Base-by-base conservation (phyloP, 352 stramenopile species). In the Phytophthora citricola region DNA sequence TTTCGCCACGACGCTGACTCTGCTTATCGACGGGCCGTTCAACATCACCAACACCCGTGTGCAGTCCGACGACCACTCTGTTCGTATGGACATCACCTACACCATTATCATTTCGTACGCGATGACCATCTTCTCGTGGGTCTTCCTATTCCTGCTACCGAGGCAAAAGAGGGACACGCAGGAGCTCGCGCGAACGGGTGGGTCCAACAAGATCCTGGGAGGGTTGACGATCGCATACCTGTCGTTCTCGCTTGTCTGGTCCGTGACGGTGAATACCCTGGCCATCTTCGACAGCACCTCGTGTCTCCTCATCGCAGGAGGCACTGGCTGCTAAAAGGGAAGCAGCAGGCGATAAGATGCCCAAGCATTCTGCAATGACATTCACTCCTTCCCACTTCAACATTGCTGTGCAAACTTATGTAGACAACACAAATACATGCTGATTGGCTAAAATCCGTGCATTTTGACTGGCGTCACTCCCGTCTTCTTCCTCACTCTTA, bases 401-500 rank as follows among this genome's bases (percentile, higher is more conserved):
- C 46, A 27, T 46, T n/a, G 17, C 14, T 29, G 27, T n/a, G 15
- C 40, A 40, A 29, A 24, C 45, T 57, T 10, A 24, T 55, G 48
- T 57, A 1, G 11, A 12, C 22, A 9, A 54, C n/a, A 57, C 22
- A 29, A 48, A 58, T 10, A 4, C 40, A 47, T 6, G 6, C 3
- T 15, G 31, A 36, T 36, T 36, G 31, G 31, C 11, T 36, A 14
- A 36, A 36, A 36, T 14, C 3, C 9, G 3, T 36, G 10, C 9
- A 0, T 26, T 43, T n/a, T 51, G 44, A 67, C 60, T 67, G 41
- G 46, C 41, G 32, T 41, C n/a, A 20, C 22, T 26, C 51, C n/a
- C 10, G 4, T 27, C 62, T 36, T 46, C 43, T 43, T 43, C 32
- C 29, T 66, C 58, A 71, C 36, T 77, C 63, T 57, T 75, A 76